Evolutionary conservation across 2,329 filamentous ascomycete genomes (phyloP), one percentile per base, ranked within the genome.

Genomic region (Chrysosporium queenslandicum): DNA sequence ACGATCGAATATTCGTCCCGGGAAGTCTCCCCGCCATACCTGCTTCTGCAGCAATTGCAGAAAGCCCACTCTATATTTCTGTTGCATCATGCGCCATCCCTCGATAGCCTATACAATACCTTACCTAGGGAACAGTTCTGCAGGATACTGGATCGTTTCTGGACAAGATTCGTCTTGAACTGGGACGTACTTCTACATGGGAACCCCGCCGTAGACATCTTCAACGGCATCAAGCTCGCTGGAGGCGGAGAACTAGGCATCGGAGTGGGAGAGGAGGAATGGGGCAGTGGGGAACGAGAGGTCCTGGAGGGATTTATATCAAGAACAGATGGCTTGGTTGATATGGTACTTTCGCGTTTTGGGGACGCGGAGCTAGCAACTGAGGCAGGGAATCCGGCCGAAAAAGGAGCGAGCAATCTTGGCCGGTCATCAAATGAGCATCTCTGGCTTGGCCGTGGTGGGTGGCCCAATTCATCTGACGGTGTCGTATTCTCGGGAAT

Each of bases 161-260:
- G 92, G 91, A 82, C 81, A 0, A 74, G 73, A 21, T 85, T 83
- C 63, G 70, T 77, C 21, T 71, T 71, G 62, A 75, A 68, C 29
- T 98, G 92, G 92, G 88, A 91, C 59, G 85, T 97, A 11, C 78
- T 95, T 58, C 76, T 98, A 39, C 87, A 91, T 63, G 91, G 89
- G 7, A 96, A 94, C 61, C 92, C 92, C 0, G 82, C 84, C 1
- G 80, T 85, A 1, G 83, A 84, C 57, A 75, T 94, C 4, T 89
- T 88, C 62, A 81, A 84, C 9, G 89, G 87, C 4, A 81, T 95
- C 63, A 95, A 94, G 67, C 76, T 98, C 29, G 87, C 90, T 11
- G 87, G 85, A 5, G 89, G 87, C 30, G 91, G 92, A 16, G 91
- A 97, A 69, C 78, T 97, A 23, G 92, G 92, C 14, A 80, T 96